phyloP scores from a whole-genome alignment of 371 early-diverging fungal genomes.

The Racocetra persica region DNA sequence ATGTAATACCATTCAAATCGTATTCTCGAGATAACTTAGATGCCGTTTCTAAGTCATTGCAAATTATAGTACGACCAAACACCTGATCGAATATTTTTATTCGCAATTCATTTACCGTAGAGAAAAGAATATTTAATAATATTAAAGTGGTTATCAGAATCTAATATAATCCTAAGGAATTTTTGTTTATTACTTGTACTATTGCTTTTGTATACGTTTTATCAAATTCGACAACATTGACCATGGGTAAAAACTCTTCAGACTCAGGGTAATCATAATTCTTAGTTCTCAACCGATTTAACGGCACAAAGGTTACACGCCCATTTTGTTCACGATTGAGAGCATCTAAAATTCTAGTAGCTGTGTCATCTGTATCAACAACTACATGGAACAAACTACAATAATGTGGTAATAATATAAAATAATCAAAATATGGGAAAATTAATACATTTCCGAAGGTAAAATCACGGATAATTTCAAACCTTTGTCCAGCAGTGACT shows the following conservation, averaged over 20 bases:
- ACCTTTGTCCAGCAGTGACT: conserved; percentile 86
- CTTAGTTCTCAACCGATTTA: conserved; percentile 81
- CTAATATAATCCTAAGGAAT: neutral
- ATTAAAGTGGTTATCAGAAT: neutral
- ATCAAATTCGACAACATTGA: conserved; percentile 78
- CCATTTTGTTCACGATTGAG: conserved; percentile 81
- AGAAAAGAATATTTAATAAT: neutral
- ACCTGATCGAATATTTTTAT: conserved; percentile 53
- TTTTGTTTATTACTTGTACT: conserved; percentile 60
- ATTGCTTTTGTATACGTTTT: conserved; percentile 72
- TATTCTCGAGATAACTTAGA: conserved; percentile 78
- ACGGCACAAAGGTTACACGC: conserved; percentile 96
- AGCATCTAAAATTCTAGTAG: conserved; percentile 76
- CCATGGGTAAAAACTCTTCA: conserved; percentile 81
- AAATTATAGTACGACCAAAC: conserved; percentile 92
- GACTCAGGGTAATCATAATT: conserved; percentile 69
- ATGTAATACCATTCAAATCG: conserved; percentile 84
- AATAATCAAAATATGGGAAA: too few relatives aligned
- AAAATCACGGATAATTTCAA: neutral
- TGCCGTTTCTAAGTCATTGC: conserved; percentile 87
- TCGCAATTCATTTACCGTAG: neutral
- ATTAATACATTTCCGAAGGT: neutral
- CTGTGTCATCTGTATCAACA: conserved; percentile 94
- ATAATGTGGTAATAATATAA: neutral
- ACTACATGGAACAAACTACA: conserved; percentile 95